Conservation (phyloP, 768 basidiomycete species). For the Lactarius vividus region DNA sequence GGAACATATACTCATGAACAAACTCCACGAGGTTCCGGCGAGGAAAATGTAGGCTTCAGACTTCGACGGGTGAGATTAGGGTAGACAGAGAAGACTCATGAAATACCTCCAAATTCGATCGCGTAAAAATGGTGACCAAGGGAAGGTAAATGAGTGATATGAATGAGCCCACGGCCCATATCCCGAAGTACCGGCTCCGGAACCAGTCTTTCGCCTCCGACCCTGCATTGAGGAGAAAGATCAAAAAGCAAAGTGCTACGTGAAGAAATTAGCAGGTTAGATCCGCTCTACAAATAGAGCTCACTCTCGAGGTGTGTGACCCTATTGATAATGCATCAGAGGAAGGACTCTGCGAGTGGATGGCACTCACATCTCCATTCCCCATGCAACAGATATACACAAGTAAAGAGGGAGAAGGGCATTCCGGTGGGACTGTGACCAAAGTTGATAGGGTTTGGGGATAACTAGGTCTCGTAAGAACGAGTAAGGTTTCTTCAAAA, state of each 20-base stretch:
- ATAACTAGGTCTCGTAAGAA: conserved; percentile 43
- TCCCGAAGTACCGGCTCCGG: conserved; percentile 66
- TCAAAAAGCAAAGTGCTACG: conserved; percentile 80
- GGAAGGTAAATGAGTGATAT: conserved; percentile 65
- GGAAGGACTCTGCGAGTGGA: neutral
- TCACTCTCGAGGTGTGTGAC: conserved; percentile 77
- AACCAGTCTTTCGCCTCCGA: conserved; percentile 67
- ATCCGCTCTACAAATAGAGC: neutral
- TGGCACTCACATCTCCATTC: conserved; percentile 62
- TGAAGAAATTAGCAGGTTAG: conserved; percentile 10
- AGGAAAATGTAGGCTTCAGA: conserved; percentile 67
- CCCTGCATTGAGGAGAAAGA: conserved; percentile 69
- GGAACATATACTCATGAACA: conserved; percentile 70
- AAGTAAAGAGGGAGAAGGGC: conserved; percentile 66
- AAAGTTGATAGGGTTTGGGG: conserved; percentile 60
- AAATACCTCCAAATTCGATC: conserved; percentile 53
- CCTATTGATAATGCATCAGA: conserved; percentile 37
- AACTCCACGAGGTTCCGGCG: conserved; percentile 62
- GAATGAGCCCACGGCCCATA: conserved; percentile 66
- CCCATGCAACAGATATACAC: conserved; percentile 63
- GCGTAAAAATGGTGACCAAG: conserved; percentile 61
- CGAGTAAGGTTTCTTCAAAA: neutral
- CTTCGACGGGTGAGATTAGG: conserved; percentile 39
- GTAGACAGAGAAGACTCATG: neutral
- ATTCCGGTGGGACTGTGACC: conserved; percentile 45